A percentile compares a stretch with the other conserved stretches of the same genome.
Conservation (phyloP, 306 rosid species). For the Comarum palustre region DNA sequence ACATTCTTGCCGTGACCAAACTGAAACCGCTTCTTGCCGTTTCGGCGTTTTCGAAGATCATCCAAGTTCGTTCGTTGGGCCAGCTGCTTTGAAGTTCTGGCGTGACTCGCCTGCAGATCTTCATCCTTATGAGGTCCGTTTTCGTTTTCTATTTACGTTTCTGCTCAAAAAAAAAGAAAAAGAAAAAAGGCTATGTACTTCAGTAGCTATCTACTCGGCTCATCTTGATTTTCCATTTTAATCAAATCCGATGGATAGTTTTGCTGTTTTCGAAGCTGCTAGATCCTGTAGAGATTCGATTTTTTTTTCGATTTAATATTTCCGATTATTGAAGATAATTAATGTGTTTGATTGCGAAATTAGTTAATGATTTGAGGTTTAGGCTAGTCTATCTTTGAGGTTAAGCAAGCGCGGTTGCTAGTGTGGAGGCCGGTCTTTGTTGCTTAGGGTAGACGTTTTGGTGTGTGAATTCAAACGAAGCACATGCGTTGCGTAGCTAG, state of each 20-base stretch:
- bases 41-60: constrained; percentile 8
- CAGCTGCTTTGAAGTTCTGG: constrained; percentile 11
- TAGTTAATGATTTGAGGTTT: not conserved
- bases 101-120: constrained; percentile 55
- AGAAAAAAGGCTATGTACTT: too few relatives aligned
- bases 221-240: not conserved
- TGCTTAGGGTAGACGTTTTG: constrained; percentile 10
- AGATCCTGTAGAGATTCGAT: constrained; percentile 1
- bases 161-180: not conserved
- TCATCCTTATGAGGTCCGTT: constrained; percentile 39
- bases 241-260: not conserved
- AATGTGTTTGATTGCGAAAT: not conserved
- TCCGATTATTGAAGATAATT: not conserved
- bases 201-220: not conserved
- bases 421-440: constrained; percentile 18
- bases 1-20: not conserved
- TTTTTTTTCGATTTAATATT: not conserved
- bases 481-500: constrained; percentile 18
- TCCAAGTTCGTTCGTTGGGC: not conserved
- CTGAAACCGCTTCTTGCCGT: constrained; percentile 3
- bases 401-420: constrained; percentile 25
- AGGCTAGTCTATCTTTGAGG: constrained; percentile 16
- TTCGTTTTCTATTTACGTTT: not conserved
- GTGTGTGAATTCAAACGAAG: constrained; percentile 11
- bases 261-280: not conserved